Percentiles rank a stretch among this genome's conserved stretches.
phyloP scores from a whole-genome alignment of 768 basidiomycete genomes.

The Scleroderma citrinum region DNA sequence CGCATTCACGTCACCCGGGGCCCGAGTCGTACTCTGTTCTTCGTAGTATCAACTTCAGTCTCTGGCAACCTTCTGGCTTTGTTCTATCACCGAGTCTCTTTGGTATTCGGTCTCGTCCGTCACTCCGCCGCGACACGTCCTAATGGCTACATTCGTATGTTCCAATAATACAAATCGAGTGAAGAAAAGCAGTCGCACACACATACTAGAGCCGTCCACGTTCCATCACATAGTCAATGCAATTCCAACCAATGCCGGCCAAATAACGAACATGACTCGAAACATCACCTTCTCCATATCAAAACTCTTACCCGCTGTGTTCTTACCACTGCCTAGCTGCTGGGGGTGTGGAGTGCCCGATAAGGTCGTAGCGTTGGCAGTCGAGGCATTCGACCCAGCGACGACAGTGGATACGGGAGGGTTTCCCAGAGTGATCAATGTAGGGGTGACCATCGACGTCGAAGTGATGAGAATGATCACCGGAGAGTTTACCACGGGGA shows the following conservation, averaged over 20 bases:
- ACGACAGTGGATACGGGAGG: not conserved
- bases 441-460: not conserved
- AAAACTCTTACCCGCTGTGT: not conserved
- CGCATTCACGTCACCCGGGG: no score
- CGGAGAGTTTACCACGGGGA: not conserved
- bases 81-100: no score
- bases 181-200: no score
- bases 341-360: not conserved
- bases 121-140: no score
- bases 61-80: no score
- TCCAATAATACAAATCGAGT: no score
- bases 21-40: no score
- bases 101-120: no score
- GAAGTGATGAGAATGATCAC: not conserved
- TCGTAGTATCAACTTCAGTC: no score
- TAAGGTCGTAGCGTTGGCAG: not conserved
- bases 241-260: conserved; percentile 49
- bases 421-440: not conserved
- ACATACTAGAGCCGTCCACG: no score
- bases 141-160: no score
- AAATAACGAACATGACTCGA: conserved; percentile 44
- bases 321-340: conserved; percentile 18
- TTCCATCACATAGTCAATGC: no score
- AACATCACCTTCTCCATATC: conserved; percentile 30
- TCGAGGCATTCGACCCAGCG: not conserved